Percentiles rank a stretch among this genome's conserved stretches.
phyloP scores from a whole-genome alignment of 148 eudicot genomes.

The Agrostemma githago region DNA sequence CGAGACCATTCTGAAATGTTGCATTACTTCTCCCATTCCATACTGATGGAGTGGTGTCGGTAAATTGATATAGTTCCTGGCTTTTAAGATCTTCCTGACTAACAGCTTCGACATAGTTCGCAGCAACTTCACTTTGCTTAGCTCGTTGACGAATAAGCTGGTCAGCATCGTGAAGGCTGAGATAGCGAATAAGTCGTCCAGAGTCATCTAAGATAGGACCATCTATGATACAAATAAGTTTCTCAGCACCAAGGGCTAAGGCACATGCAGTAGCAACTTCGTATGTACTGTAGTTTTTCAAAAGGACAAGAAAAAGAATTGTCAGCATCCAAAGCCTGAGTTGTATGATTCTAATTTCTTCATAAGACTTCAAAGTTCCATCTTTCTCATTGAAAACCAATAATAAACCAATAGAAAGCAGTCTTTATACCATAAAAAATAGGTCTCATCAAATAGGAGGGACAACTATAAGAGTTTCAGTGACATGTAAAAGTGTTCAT shows the following conservation, averaged over 20 bases:
- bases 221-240: slow-evolving; percentile 89
- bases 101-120: slow-evolving; percentile 92
- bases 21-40: slow-evolving; percentile 49
- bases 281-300: slow-evolving; percentile 53
- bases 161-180: slow-evolving; percentile 88
- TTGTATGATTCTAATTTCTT: neutral
- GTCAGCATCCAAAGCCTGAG: slow-evolving; percentile 4
- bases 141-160: slow-evolving; percentile 78
- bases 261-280: slow-evolving; percentile 99
- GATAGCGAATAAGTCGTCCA: slow-evolving; percentile 78
- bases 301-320: slow-evolving; percentile 3
- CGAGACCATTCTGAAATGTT: slow-evolving; percentile 90
- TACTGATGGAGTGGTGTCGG: slow-evolving; percentile 31
- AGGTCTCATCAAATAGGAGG: neutral
- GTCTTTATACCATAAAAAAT: neutral
- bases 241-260: slow-evolving; percentile 89
- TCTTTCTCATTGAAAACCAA: neutral
- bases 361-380: neutral
- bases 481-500: neutral
- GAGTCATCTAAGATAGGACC: slow-evolving; percentile 82
- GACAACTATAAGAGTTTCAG: neutral
- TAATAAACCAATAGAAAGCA: neutral
- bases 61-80: slow-evolving; percentile 33
- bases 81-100: slow-evolving; percentile 48
- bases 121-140: slow-evolving; percentile 94